A percentile compares a stretch with the other conserved stretches of the same genome.
Conservation (phyloP, 1,284 basidiomycete species). For the Ganoderma boninense region DNA sequence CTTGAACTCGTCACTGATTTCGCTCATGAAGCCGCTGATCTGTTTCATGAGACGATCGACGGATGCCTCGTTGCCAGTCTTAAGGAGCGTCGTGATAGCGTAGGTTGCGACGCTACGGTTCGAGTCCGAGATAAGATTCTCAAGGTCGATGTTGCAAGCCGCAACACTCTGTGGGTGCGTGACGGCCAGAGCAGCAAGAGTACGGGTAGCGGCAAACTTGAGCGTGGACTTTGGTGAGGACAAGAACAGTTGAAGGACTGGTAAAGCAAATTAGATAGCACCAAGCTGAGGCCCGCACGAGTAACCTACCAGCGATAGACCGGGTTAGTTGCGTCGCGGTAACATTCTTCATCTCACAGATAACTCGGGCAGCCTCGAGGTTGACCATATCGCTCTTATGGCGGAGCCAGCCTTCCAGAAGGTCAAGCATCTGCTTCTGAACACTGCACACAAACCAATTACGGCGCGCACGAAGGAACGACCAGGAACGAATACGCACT, state of each 20-base stretch:
- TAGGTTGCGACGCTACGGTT: constrained; percentile 99
- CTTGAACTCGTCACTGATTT: constrained; percentile 99
- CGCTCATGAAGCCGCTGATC: constrained; percentile 98
- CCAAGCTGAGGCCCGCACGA: not conserved
- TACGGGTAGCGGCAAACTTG: constrained; percentile 98
- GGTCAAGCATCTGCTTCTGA: constrained; percentile 92
- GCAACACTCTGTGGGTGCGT: constrained; percentile 89
- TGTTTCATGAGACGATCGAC: constrained; percentile 99
- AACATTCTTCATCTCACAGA: constrained; percentile 95
- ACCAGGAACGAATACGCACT: constrained; percentile 62
- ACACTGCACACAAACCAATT: constrained; percentile 58
- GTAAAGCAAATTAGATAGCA: constrained; percentile 10
- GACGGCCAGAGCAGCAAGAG: constrained; percentile 88
- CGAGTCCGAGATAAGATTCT: constrained; percentile 95
- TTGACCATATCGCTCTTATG: constrained; percentile 99
- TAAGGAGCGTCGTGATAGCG: constrained; percentile 97
- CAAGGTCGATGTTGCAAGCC: constrained; percentile 96
- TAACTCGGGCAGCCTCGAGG: constrained; percentile 96
- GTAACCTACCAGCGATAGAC: constrained; percentile 81
- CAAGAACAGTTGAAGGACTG: constrained; percentile 92
- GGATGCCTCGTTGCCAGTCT: constrained; percentile 99
- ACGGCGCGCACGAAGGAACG: not conserved
- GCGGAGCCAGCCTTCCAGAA: constrained; percentile 94
- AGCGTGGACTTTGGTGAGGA: constrained; percentile 93
- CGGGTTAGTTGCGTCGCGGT: constrained; percentile 82